Evolutionary conservation across 495 filamentous ascomycete species (phyloP).

Genomic region (Endocarpon pusillum): DNA sequence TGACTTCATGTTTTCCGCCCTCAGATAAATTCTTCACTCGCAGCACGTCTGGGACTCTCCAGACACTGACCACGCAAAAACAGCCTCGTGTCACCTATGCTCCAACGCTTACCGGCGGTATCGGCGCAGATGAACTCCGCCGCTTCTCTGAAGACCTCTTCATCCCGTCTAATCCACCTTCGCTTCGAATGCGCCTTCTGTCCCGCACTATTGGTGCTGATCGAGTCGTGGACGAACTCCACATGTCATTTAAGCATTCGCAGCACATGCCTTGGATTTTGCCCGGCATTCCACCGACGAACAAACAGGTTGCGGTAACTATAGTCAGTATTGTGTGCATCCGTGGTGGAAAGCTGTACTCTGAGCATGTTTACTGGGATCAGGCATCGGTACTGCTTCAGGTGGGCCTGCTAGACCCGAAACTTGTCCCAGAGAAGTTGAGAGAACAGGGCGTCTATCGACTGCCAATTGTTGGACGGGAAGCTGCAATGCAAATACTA

Average conservation of each 20-base stretch:
- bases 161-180: constrained; percentile 49
- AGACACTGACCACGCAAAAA: constrained; percentile 28
- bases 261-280: constrained; percentile 63
- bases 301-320: constrained; percentile 47
- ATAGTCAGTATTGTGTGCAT: constrained; percentile 62
- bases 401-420: constrained; percentile 52
- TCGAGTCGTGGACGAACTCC: constrained; percentile 43
- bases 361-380: constrained; percentile 81
- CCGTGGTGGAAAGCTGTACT: constrained; percentile 54
- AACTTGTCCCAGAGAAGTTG: constrained; percentile 12
- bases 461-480: constrained; percentile 53
- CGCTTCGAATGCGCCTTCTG: constrained; percentile 49
- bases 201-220: constrained; percentile 49
- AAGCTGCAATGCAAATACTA: constrained; percentile 47
- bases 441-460: constrained; percentile 28
- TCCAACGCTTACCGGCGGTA: constrained; percentile 50
- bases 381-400: constrained; percentile 68
- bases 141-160: constrained; percentile 66
- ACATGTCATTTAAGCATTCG: constrained; percentile 50
- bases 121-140: constrained; percentile 46
- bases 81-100: constrained; percentile 37
- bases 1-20: no score
- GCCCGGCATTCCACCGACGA: constrained; percentile 58
- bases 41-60: constrained; percentile 15
- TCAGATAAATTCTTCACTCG: neutral